phyloP scores from a whole-genome alignment of 2,329 filamentous ascomycete genomes.

The Immersiporthe knoxdaviesiana region DNA sequence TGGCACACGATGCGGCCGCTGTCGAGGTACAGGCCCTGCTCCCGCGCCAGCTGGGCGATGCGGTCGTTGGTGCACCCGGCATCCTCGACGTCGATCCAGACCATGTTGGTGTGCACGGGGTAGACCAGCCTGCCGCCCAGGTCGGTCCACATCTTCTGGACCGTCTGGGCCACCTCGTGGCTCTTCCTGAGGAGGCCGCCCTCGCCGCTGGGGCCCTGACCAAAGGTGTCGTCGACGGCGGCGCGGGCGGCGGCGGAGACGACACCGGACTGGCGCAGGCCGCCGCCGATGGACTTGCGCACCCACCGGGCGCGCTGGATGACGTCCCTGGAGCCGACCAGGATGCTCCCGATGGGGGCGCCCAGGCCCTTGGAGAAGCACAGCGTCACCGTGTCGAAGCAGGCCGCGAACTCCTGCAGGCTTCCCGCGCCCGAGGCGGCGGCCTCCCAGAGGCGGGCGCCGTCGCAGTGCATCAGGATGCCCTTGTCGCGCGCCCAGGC shows the following conservation, averaged over 20 bases:
- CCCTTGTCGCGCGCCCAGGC: slow-evolving; percentile 64
- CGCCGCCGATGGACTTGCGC: slow-evolving; percentile 80
- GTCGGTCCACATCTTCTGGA: slow-evolving; percentile 66
- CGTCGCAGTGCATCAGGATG: slow-evolving; percentile 54
- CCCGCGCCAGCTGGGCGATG: slow-evolving; percentile 46
- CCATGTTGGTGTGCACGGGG: slow-evolving; percentile 88
- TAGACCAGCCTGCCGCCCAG: slow-evolving; percentile 70
- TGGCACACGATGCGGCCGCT: slow-evolving; percentile 51
- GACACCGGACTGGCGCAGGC: slow-evolving; percentile 75
- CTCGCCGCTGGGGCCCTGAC: slow-evolving; percentile 57
- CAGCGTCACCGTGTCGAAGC: slow-evolving; percentile 62
- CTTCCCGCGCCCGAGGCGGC: slow-evolving; percentile 48
- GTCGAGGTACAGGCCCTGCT: slow-evolving; percentile 47
- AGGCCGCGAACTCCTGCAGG: slow-evolving; percentile 46
- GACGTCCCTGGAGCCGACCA: slow-evolving; percentile 52
- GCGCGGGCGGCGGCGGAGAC: slow-evolving; percentile 75
- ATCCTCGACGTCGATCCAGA: slow-evolving; percentile 76
- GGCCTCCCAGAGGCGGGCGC: slow-evolving; percentile 56
- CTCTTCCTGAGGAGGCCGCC: slow-evolving; percentile 63
- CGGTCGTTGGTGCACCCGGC: slow-evolving; percentile 50
- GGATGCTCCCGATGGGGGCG: slow-evolving; percentile 54
- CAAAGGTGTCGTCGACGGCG: slow-evolving; percentile 80
- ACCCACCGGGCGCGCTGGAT: slow-evolving; percentile 74
- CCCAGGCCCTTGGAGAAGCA: slow-evolving; percentile 59
- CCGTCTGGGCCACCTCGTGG: slow-evolving; percentile 64